Conservation (phyloP, 305 asterid genomes). For the Rubia balearica region DNA sequence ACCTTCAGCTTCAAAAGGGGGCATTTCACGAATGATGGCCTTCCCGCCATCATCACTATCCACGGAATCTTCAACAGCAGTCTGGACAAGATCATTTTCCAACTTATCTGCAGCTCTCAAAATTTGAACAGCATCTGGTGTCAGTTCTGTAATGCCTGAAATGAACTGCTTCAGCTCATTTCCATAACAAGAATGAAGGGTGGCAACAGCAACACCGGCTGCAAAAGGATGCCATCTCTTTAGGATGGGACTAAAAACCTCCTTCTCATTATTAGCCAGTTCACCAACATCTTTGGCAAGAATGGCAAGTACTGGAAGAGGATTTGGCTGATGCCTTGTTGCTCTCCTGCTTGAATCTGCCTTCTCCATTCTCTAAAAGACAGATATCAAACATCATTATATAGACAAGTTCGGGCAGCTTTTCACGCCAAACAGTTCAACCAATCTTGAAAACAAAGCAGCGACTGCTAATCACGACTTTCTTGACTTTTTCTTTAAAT, state of each 20-base stretch:
- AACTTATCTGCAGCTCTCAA: slow-evolving; percentile 89
- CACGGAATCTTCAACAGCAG: slow-evolving; percentile 95
- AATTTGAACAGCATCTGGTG: slow-evolving; percentile 89
- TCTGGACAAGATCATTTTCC: slow-evolving; percentile 86
- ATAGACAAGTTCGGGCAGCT: background rate
- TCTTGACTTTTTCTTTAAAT: background rate
- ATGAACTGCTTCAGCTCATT: slow-evolving; percentile 88
- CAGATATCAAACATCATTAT: slow-evolving; percentile 13
- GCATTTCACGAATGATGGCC: slow-evolving; percentile 96
- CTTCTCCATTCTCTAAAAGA: slow-evolving; percentile 75
- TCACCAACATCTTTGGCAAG: slow-evolving; percentile 92
- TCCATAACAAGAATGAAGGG: slow-evolving; percentile 84
- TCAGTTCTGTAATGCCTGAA: slow-evolving; percentile 74
- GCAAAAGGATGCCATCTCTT: slow-evolving; percentile 95
- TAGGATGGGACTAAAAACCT: slow-evolving; percentile 70
- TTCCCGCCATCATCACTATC: slow-evolving; percentile 98
- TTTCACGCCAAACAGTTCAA: background rate
- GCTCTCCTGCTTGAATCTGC: slow-evolving; percentile 95
- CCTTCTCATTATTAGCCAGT: slow-evolving; percentile 74
- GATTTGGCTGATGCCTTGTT: slow-evolving; percentile 69
- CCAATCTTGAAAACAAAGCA: background rate
- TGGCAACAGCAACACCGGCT: slow-evolving; percentile 95
- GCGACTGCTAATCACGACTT: background rate
- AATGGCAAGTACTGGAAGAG: slow-evolving; percentile 86
- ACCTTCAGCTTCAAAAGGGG: slow-evolving; percentile 93